These are phyloP conservation scores for Chaetomidium leptoderma DNA, from an alignment of 495 filamentous ascomycete species.

Conservation along the genomic window DNA sequence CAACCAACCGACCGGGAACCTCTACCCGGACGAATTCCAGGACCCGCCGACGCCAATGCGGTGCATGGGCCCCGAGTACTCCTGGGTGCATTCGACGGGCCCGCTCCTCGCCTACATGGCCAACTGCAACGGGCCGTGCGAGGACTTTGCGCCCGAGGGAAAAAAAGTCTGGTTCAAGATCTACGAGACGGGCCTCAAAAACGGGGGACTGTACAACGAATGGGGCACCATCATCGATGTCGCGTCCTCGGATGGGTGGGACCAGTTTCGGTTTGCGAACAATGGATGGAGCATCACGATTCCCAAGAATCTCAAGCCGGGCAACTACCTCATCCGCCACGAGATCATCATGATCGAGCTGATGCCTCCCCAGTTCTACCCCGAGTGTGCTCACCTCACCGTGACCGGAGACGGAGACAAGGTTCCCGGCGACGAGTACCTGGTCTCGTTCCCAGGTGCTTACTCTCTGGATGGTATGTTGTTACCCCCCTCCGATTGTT, in stretches of 20 bases:
- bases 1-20: background rate
- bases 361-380: conserved; percentile 34
- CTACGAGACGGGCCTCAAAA: background rate
- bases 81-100: conserved; percentile 44
- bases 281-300: conserved; percentile 21
- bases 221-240: background rate
- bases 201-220: background rate
- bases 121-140: conserved; percentile 27
- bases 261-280: background rate
- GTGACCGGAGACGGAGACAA: background rate
- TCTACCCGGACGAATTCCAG: background rate
- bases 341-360: conserved; percentile 25
- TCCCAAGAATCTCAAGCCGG: conserved; percentile 28
- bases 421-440: conserved; percentile 2
- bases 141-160: background rate
- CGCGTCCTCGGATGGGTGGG: background rate
- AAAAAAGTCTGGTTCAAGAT: conserved; percentile 2
- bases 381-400: conserved; percentile 40
- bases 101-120: conserved; percentile 45
- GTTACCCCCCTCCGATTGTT: background rate
- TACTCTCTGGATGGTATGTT: conserved; percentile 1
- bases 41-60: background rate
- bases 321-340: conserved; percentile 39
- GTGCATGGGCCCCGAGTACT: conserved; percentile 3
- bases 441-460: background rate